Percentiles rank a stretch among this genome's conserved stretches.
phyloP scores from a whole-genome alignment of 2,329 filamentous ascomycete genomes.

The Ramularia collo-cygni region DNA sequence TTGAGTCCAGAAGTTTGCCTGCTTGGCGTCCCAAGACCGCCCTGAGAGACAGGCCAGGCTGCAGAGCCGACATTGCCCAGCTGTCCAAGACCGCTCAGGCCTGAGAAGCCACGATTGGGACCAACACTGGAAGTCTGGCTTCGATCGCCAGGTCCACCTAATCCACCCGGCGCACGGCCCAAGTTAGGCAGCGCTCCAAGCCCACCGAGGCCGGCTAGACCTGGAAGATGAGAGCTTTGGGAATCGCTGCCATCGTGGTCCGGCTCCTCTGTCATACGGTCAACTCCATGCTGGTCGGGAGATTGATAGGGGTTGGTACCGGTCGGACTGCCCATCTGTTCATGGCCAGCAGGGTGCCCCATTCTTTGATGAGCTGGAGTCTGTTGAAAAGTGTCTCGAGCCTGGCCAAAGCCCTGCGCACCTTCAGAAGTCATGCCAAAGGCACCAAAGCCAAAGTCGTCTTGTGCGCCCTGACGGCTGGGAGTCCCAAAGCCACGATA shows the following conservation, averaged over 20 bases:
- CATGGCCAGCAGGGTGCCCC: constrained; percentile 44
- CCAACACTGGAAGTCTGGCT: constrained; percentile 89
- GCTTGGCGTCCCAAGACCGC: constrained; percentile 66
- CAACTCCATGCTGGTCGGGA: constrained; percentile 66
- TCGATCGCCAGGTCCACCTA: constrained; percentile 63
- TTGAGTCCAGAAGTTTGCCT: constrained; percentile 48
- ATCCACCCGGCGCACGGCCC: constrained; percentile 31
- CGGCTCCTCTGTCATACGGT: constrained; percentile 43
- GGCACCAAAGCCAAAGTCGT: constrained; percentile 53
- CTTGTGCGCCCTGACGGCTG: constrained; percentile 45
- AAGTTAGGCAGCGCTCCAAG: constrained; percentile 26
- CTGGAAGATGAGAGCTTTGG: constrained; percentile 24
- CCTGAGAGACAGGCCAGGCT: constrained; percentile 57
- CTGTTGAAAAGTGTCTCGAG: constrained; percentile 51
- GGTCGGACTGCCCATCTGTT: constrained; percentile 72
- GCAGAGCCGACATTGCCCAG: constrained; percentile 47
- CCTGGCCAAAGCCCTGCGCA: constrained; percentile 23
- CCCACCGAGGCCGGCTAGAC: constrained; percentile 29
- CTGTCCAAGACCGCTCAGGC: constrained; percentile 47
- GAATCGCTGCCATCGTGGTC: constrained; percentile 26
- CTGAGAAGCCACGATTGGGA: constrained; percentile 62
- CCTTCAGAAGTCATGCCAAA: constrained; percentile 55
- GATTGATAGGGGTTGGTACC: constrained; percentile 96
- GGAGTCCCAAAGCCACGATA: constrained; percentile 38
- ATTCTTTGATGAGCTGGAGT: constrained; percentile 41